These are phyloP conservation scores for Fusarium sp. DNA, from an alignment of 2,329 filamentous ascomycete genomes.

Conservation along the genomic window DNA sequence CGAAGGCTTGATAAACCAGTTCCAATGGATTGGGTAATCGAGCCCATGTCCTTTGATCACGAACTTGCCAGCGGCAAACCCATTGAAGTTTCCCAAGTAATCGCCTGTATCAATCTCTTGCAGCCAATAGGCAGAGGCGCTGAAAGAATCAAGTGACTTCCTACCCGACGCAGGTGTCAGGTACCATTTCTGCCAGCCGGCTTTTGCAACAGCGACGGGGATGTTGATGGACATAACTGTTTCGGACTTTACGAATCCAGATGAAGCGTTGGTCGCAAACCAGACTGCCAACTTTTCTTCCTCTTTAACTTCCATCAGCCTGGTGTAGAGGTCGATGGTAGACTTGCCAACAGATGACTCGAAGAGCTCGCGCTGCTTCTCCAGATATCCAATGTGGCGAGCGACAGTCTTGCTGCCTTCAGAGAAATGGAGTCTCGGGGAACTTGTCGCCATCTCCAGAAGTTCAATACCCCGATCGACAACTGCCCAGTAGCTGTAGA, in stretches of 20 bases:
- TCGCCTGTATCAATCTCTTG: background rate
- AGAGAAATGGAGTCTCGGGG: background rate
- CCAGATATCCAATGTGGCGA: background rate
- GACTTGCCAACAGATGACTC: background rate
- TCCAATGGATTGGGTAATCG: background rate
- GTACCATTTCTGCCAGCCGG: background rate
- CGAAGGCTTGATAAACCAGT: background rate
- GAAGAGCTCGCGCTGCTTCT: background rate
- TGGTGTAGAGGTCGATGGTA: background rate
- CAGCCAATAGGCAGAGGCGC: background rate
- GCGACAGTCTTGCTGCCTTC: background rate
- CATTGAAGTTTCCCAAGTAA: background rate
- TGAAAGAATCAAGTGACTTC: background rate
- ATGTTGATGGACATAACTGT: no score
- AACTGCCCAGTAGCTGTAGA: background rate
- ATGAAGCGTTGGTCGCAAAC: background rate
- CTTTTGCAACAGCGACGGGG: rapidly evolving
- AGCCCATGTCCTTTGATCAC: background rate
- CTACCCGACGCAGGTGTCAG: background rate
- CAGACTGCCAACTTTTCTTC: background rate
- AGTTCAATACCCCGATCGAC: background rate
- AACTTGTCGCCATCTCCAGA: background rate
- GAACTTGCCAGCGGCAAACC: rapidly evolving
- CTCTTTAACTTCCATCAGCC: rapidly evolving
- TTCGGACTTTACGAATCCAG: background rate